These are phyloP conservation scores for Immersiporthe knoxdaviesiana DNA, from an alignment of 2,329 filamentous ascomycete genomes.

Conservation along the genomic window DNA sequence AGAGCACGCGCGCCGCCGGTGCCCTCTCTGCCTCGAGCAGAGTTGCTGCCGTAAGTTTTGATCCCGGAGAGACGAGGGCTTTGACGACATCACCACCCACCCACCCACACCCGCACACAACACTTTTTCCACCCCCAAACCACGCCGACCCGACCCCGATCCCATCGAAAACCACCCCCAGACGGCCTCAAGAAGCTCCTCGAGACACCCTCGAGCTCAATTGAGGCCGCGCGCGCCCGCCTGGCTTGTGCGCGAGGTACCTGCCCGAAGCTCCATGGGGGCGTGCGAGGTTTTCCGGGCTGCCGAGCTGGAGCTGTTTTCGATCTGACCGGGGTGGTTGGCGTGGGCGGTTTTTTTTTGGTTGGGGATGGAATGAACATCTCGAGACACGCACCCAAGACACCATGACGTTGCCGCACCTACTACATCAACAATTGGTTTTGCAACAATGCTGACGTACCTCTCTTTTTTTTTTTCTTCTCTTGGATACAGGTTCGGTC, in stretches of 20 bases:
- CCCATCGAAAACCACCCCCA: slow-evolving; percentile 50
- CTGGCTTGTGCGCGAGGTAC: slow-evolving; percentile 37
- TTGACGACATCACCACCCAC: slow-evolving; percentile 23
- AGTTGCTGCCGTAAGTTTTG: slow-evolving; percentile 87
- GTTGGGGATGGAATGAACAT: slow-evolving; percentile 25
- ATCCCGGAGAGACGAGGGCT: slow-evolving; percentile 30
- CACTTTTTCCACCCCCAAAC: slow-evolving; percentile 41
- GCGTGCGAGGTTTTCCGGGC: slow-evolving; percentile 33
- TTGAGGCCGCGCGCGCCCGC: slow-evolving; percentile 39
- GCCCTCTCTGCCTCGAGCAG: slow-evolving; percentile 90
- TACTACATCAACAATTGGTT: slow-evolving; percentile 29
- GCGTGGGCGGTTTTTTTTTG: slow-evolving; percentile 1
- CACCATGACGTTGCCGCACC: slow-evolving; percentile 5
- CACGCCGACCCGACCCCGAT: slow-evolving; percentile 45
- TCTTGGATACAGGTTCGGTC: slow-evolving; percentile 71
- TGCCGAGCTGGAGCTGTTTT: slow-evolving; percentile 36
- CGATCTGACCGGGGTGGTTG: slow-evolving; percentile 22
- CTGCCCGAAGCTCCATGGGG: slow-evolving; percentile 44
- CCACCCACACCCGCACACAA: slow-evolving; percentile 12
- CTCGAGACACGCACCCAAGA: slow-evolving; percentile 29
- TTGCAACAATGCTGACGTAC: slow-evolving; percentile 35
- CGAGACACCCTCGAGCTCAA: slow-evolving; percentile 40
- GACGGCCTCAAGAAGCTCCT: slow-evolving; percentile 41
- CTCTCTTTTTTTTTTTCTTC: background rate
- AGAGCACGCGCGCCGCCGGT: slow-evolving; percentile 93